Evolutionary conservation across 2,329 filamentous ascomycete species (phyloP).

Genomic region (Diaporthe sp.): DNA sequence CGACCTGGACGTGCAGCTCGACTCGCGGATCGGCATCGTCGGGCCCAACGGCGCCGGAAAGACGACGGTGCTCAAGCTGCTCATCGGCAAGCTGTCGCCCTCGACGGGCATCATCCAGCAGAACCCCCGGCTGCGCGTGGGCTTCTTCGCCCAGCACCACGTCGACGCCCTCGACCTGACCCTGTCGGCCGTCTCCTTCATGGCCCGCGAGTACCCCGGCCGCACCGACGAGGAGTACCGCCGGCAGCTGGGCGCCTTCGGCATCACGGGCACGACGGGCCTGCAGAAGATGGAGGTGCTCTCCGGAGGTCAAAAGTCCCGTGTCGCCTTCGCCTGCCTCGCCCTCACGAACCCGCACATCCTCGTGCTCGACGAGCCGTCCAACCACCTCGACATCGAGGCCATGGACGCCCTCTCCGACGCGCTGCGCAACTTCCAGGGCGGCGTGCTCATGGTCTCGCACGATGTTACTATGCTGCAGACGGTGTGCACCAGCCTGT

Average conservation of each 20-base stretch:
- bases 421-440: constrained; percentile 88
- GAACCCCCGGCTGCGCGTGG: constrained; percentile 88
- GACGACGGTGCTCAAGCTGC: constrained; percentile 97
- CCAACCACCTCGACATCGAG: constrained; percentile 98
- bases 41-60: constrained; percentile 99
- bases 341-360: constrained; percentile 96
- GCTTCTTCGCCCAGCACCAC: constrained; percentile 99
- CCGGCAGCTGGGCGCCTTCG: constrained; percentile 90
- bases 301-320: constrained; percentile 97
- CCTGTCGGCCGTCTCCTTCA: constrained; percentile 92
- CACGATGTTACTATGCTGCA: constrained; percentile 99
- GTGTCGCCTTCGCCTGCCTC: constrained; percentile 97
- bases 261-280: constrained; percentile 93
- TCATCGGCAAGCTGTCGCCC: constrained; percentile 86
- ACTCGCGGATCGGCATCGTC: constrained; percentile 99
- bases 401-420: constrained; percentile 96
- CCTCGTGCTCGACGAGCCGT: constrained; percentile 96
- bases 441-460: constrained; percentile 97
- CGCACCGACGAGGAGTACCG: constrained; percentile 97
- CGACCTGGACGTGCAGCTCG: constrained; percentile 95
- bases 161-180: constrained; percentile 95
- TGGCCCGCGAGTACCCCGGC: constrained; percentile 92
- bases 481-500: constrained; percentile 93
- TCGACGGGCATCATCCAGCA: constrained; percentile 87
- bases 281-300: constrained; percentile 95